Evolutionary conservation across 2,329 filamentous ascomycete genomes (phyloP).

Genomic region (Byssochlamys sp.): DNA sequence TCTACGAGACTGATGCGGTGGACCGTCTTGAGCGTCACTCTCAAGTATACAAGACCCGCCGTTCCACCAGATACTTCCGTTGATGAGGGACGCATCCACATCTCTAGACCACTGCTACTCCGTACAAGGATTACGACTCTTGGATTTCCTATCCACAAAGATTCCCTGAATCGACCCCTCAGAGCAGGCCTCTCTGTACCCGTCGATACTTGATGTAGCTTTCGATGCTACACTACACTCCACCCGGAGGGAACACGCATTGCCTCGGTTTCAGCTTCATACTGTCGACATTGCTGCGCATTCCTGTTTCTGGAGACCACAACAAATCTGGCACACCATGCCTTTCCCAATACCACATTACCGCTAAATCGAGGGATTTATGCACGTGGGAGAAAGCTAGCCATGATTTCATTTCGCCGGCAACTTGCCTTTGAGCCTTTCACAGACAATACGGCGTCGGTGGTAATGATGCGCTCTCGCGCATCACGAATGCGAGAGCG

Average conservation of each 20-base stretch:
- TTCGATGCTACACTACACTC: background rate
- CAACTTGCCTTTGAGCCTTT: background rate
- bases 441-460: background rate
- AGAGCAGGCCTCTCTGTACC: background rate
- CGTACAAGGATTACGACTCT: background rate
- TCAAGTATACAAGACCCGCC: constrained; percentile 20
- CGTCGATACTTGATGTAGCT: background rate
- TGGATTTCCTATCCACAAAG: background rate
- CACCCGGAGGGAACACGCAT: background rate
- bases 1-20: constrained; percentile 25
- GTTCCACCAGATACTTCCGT: constrained; percentile 21
- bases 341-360: background rate
- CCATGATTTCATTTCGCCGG: background rate
- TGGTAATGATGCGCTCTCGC: background rate
- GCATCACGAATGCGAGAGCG: background rate
- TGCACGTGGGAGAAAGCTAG: background rate
- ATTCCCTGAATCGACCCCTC: background rate
- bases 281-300: background rate
- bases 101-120: background rate
- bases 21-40: constrained; percentile 25
- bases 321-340: background rate
- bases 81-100: constrained; percentile 6
- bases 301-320: background rate
- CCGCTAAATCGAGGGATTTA: background rate
- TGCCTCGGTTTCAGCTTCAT: background rate